Conservation (phyloP, 2,329 filamentous ascomycete genomes). For the Hypocrella siamensis region DNA sequence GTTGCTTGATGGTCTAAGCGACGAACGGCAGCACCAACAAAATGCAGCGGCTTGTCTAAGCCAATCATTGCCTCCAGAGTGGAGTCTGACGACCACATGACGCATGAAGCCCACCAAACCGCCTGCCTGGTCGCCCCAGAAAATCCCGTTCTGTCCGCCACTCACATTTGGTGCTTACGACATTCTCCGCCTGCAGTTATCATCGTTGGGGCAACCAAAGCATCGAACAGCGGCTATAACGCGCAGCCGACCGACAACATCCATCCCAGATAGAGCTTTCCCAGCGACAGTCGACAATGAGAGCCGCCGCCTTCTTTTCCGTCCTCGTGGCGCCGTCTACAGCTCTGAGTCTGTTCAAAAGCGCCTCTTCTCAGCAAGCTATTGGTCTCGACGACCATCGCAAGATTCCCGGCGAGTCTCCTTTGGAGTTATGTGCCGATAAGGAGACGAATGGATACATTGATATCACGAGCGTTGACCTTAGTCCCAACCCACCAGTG, state of each 20-base stretch:
- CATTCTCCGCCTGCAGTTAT: too few species aligned
- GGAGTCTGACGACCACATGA: too few species aligned
- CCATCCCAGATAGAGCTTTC: not conserved
- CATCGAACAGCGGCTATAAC: too few species aligned
- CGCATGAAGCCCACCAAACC: too few species aligned
- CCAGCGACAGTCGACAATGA: constrained; percentile 11
- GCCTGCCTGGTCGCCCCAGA: too few species aligned
- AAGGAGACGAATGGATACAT: constrained; percentile 57
- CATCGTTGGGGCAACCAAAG: too few species aligned
- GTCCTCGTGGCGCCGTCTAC: constrained; percentile 28
- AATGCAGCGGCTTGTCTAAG: too few species aligned
- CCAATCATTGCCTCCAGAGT: too few species aligned
- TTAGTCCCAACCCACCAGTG: constrained; percentile 72
- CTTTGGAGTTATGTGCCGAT: constrained; percentile 58
- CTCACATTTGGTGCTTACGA: too few species aligned
- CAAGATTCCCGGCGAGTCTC: constrained; percentile 71
- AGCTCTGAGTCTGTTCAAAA: constrained; percentile 25
- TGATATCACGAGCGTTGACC: constrained; percentile 61
- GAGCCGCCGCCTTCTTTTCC: constrained; percentile 26
- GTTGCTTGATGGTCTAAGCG: too few species aligned
- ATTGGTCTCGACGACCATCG: constrained; percentile 33
- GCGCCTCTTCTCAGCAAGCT: constrained; percentile 13
- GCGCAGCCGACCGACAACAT: not conserved
- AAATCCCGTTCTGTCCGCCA: too few species aligned
- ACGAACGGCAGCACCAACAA: too few species aligned